Conservation (phyloP, 495 filamentous ascomycete genomes). For the Penicillium simplicissimum region DNA sequence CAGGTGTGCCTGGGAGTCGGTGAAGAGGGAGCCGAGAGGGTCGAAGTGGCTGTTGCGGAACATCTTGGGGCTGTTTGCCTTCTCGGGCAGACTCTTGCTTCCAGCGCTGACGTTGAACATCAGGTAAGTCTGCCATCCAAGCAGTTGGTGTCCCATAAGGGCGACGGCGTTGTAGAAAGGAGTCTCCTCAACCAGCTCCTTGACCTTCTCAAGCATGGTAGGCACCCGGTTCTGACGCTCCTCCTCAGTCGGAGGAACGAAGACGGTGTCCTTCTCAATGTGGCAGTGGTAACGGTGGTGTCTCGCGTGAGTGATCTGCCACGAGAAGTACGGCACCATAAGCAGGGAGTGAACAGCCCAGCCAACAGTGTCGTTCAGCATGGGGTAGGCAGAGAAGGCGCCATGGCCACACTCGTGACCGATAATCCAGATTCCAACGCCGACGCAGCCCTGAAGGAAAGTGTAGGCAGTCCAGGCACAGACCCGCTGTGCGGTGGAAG, state of each 20-base stretch:
- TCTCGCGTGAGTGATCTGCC: conserved; percentile 72
- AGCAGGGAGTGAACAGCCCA: conserved; percentile 66
- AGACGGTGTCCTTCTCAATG: conserved; percentile 60
- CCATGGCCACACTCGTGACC: conserved; percentile 49
- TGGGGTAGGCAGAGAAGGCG: conserved; percentile 63
- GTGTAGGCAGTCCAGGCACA: conserved; percentile 25
- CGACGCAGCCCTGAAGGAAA: conserved; percentile 31
- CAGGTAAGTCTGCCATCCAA: conserved; percentile 60
- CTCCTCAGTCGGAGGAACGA: conserved; percentile 53
- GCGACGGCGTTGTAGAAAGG: conserved; percentile 52
- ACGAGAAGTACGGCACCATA: conserved; percentile 73
- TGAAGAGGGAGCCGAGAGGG: conserved; percentile 61
- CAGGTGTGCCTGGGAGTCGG: conserved; percentile 52
- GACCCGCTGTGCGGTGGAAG: conserved; percentile 20
- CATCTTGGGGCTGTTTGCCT: conserved; percentile 43
- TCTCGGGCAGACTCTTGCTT: conserved; percentile 40
- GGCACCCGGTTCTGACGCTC: conserved; percentile 39
- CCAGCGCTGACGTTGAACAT: conserved; percentile 56
- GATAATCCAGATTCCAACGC: conserved; percentile 31
- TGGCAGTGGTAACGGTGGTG: conserved; percentile 68
- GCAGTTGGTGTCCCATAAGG: conserved; percentile 53
- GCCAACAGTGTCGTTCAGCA: conserved; percentile 65
- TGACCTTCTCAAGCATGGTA: conserved; percentile 36
- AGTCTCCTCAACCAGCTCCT: conserved; percentile 56
- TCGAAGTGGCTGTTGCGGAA: conserved; percentile 60